phyloP scores from a whole-genome alignment of 768 basidiomycete species.

The Macrocybe gigantea region DNA sequence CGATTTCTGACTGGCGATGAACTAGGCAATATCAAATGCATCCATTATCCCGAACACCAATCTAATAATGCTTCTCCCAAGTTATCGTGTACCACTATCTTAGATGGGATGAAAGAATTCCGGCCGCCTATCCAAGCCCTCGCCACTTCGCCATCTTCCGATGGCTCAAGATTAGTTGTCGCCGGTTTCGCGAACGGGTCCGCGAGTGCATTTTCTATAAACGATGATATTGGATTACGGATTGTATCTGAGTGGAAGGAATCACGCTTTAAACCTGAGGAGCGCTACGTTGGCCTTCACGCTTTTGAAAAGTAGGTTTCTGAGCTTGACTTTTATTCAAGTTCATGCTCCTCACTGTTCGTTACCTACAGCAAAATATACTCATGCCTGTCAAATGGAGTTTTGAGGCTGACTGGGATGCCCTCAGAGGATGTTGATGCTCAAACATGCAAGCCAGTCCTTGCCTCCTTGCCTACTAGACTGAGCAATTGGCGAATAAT shows the following conservation, averaged over 20 bases:
- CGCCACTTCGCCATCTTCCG: slow-evolving; percentile 17
- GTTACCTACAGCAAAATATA: slow-evolving; percentile 37
- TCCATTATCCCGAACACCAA: slow-evolving; percentile 33
- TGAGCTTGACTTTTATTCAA: neutral
- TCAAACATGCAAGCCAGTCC: slow-evolving; percentile 14
- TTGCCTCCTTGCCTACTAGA: slow-evolving; percentile 55
- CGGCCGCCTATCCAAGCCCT: slow-evolving; percentile 28
- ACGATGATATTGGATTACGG: slow-evolving; percentile 35
- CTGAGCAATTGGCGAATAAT: slow-evolving; percentile 65
- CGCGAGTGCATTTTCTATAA: slow-evolving; percentile 34
- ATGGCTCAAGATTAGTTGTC: slow-evolving; percentile 36
- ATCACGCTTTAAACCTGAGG: slow-evolving; percentile 42
- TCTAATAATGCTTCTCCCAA: slow-evolving; percentile 9
- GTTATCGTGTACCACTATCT: no score
- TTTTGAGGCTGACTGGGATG: slow-evolving; percentile 43
- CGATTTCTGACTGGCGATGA: slow-evolving; percentile 76
- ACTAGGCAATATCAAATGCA: slow-evolving; percentile 66
- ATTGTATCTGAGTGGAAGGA: slow-evolving; percentile 57
- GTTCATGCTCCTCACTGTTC: neutral
- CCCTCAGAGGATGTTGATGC: slow-evolving; percentile 18
- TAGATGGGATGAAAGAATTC: slow-evolving; percentile 16
- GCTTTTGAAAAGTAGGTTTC: slow-evolving; percentile 40
- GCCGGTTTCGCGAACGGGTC: slow-evolving; percentile 61
- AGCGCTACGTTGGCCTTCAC: slow-evolving; percentile 59
- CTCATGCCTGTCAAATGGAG: slow-evolving; percentile 75